phyloP scores from a whole-genome alignment of 768 basidiomycete genomes.

The Chlorophyllum brunneum region DNA sequence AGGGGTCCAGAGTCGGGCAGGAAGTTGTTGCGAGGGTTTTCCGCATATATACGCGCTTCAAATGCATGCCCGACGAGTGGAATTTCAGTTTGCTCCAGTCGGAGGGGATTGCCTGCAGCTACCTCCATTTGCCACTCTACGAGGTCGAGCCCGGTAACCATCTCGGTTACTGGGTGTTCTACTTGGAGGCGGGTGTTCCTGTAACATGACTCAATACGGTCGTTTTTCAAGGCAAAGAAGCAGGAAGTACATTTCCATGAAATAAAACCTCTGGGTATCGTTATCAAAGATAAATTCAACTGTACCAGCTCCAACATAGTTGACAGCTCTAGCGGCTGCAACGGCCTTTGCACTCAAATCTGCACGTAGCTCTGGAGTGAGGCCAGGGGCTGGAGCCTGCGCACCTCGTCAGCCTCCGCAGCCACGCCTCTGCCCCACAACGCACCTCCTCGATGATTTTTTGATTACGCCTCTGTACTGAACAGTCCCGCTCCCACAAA shows the following conservation, averaged over 20 bases:
- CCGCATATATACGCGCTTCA: slow-evolving; percentile 94
- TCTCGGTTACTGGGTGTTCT: slow-evolving; percentile 92
- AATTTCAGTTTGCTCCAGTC: slow-evolving; percentile 71
- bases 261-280: slow-evolving; percentile 81
- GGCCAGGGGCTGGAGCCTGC: slow-evolving; percentile 87
- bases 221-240: not conserved
- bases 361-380: slow-evolving; percentile 72
- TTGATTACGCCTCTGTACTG: slow-evolving; percentile 89
- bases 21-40: slow-evolving; percentile 91
- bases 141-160: slow-evolving; percentile 90
- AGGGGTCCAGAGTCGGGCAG: slow-evolving; percentile 86
- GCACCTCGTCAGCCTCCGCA: not conserved
- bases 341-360: slow-evolving; percentile 85
- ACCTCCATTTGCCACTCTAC: slow-evolving; percentile 97
- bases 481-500: slow-evolving; percentile 94
- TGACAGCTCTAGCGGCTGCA: slow-evolving; percentile 88
- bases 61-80: slow-evolving; percentile 91
- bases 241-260: slow-evolving; percentile 82
- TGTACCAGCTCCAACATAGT: slow-evolving; percentile 88
- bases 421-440: not conserved
- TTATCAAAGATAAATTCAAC: slow-evolving; percentile 99
- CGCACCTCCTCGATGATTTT: slow-evolving; percentile 90
- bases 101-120: slow-evolving; percentile 84
- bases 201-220: slow-evolving; percentile 5
- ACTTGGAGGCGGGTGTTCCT: slow-evolving; percentile 88